These are phyloP conservation scores for Penstemon newberryi DNA, from an alignment of 257 asterid species.

Conservation along the genomic window DNA sequence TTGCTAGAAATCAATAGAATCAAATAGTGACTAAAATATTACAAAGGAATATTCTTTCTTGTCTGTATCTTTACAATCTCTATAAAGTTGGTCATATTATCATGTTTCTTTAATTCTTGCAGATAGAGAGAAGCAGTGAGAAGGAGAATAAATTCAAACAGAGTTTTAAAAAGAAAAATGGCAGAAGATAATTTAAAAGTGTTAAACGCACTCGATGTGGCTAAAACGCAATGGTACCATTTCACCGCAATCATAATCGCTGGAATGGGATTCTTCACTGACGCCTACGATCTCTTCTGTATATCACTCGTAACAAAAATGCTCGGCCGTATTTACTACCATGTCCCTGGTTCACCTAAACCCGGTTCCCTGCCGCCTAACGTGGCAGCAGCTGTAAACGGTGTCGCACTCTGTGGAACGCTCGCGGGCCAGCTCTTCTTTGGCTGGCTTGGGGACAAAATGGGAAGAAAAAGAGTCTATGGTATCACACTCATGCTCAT, in stretches of 20 bases:
- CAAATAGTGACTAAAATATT: too few species aligned
- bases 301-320: slow-evolving; percentile 35
- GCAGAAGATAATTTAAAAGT: slow-evolving; percentile 1
- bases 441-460: slow-evolving; percentile 37
- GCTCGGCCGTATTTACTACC: slow-evolving; percentile 37
- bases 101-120: too few species aligned
- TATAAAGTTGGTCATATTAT: too few species aligned
- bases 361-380: slow-evolving; percentile 38
- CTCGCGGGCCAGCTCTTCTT: slow-evolving; percentile 39
- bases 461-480: slow-evolving; percentile 38
- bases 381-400: slow-evolving; percentile 33
- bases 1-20: too few species aligned
- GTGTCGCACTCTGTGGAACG: slow-evolving; percentile 39
- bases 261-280: slow-evolving; percentile 40
- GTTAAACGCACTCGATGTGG: slow-evolving; percentile 29
- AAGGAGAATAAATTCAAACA: too few species aligned
- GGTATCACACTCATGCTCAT: slow-evolving; percentile 33
- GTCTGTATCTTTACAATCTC: too few species aligned
- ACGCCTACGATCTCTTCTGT: slow-evolving; percentile 37
- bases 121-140: too few species aligned
- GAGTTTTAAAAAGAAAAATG: too few species aligned
- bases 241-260: slow-evolving; percentile 30
- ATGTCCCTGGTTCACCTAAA: slow-evolving; percentile 25
- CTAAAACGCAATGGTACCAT: slow-evolving; percentile 32
- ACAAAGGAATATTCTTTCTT: too few species aligned